phyloP scores from a whole-genome alignment of 805 yeast genomes.

The Lachancea mirantina region DNA sequence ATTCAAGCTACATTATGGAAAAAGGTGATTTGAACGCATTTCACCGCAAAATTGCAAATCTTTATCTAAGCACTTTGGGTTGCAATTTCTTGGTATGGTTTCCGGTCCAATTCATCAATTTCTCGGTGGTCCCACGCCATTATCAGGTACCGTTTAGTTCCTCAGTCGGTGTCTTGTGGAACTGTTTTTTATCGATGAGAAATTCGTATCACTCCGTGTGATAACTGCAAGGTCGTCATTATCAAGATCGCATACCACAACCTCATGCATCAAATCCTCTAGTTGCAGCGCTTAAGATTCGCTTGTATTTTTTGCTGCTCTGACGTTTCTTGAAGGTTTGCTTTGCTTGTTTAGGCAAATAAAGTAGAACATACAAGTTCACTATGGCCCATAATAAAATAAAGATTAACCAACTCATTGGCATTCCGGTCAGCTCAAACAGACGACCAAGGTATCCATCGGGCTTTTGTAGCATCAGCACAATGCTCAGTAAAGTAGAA shows the following conservation, averaged over 20 bases:
- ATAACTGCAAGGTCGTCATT: background rate
- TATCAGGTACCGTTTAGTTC: conserved; percentile 90
- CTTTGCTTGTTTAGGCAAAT: conserved; percentile 31
- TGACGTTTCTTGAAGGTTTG: conserved; percentile 30
- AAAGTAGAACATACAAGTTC: conserved; percentile 39
- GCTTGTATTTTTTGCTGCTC: conserved; percentile 36
- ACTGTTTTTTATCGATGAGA: conserved; percentile 79
- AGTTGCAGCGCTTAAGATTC: too few species aligned
- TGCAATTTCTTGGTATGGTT: conserved; percentile 77
- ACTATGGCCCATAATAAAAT: conserved; percentile 40
- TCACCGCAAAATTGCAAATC: conserved; percentile 51
- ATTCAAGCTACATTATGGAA: conserved; percentile 77
- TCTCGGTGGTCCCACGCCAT: conserved; percentile 57
- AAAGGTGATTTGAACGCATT: conserved; percentile 61
- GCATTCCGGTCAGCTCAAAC: conserved; percentile 67
- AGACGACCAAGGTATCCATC: conserved; percentile 52
- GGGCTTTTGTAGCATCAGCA: conserved; percentile 49
- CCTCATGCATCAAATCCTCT: background rate
- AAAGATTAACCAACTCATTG: conserved; percentile 42
- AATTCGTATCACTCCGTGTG: conserved; percentile 41
- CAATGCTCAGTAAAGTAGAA: conserved; percentile 44
- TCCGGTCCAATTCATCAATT: conserved; percentile 70
- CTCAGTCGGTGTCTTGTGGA: conserved; percentile 85
- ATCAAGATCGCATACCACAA: too few species aligned
- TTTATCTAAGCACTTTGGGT: conserved; percentile 61